Conservation (phyloP, 2,329 filamentous ascomycete genomes). For the Sarocladium kiliense region DNA sequence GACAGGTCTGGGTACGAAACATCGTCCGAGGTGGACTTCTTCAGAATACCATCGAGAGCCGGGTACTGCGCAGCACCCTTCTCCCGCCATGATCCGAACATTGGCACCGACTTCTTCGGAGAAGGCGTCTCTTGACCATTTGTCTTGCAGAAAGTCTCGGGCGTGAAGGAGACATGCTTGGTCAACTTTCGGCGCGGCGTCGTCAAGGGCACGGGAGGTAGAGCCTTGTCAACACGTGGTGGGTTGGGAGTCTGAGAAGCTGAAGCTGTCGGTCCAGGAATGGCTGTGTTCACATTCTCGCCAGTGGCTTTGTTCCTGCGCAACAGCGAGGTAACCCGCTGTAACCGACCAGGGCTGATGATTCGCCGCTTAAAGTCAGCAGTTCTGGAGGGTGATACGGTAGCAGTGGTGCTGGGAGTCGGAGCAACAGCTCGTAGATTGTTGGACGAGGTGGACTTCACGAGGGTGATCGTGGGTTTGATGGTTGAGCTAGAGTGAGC, state of each 20-base stretch:
- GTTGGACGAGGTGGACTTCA: conserved; percentile 32
- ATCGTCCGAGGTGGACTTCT: conserved; percentile 19
- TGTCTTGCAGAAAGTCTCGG: conserved; percentile 52
- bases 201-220: conserved; percentile 49
- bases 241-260: conserved; percentile 43
- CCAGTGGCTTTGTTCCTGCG: conserved; percentile 31
- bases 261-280: conserved; percentile 37
- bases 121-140: conserved; percentile 49
- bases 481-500: conserved; percentile 37
- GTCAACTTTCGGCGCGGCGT: conserved; percentile 62
- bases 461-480: conserved; percentile 25
- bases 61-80: conserved; percentile 23
- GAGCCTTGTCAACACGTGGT: conserved; percentile 41
- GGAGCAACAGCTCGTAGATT: background rate
- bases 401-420: conserved; percentile 45
- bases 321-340: conserved; percentile 55
- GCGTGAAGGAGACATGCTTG: conserved; percentile 79
- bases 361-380: conserved; percentile 28
- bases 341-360: conserved; percentile 46
- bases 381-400: conserved; percentile 26
- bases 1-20: conserved; percentile 52
- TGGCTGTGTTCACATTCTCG: conserved; percentile 38
- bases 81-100: conserved; percentile 13
- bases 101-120: conserved; percentile 44
- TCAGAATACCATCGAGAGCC: conserved; percentile 9